These are phyloP conservation scores for Luzula sylvatica DNA, from an alignment of 176 grass and related monocot genomes.

Conservation along the genomic window DNA sequence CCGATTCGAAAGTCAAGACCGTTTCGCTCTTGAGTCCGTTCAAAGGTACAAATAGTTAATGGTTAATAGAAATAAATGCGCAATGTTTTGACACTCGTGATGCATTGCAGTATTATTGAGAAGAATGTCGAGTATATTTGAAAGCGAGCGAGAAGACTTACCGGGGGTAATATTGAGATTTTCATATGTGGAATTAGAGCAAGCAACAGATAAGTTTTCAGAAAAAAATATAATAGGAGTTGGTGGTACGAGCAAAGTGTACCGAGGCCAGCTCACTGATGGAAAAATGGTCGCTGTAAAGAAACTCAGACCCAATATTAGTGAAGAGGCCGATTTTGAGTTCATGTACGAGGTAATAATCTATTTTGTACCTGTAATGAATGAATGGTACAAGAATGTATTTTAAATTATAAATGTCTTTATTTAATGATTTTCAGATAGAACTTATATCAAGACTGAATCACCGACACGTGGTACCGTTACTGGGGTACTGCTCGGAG, in stretches of 20 bases:
- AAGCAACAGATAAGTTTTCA: conserved; percentile 64
- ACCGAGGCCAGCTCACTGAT: conserved; percentile 55
- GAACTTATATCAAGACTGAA: conserved; percentile 89
- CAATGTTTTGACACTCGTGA: conserved; percentile 9
- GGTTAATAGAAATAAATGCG: not conserved
- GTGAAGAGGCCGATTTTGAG: conserved; percentile 52
- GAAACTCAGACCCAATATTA: conserved; percentile 63
- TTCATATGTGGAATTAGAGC: conserved; percentile 58
- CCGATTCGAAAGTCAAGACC: conserved; percentile 27
- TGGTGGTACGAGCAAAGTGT: conserved; percentile 78
- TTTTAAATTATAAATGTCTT: not conserved
- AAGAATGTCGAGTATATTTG: conserved; percentile 24
- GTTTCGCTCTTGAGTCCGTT: conserved; percentile 24
- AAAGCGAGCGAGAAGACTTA: conserved; percentile 24
- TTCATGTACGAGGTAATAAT: conserved; percentile 68
- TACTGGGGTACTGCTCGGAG: conserved; percentile 91
- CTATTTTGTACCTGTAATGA: not conserved
- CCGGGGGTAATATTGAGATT: conserved; percentile 55
- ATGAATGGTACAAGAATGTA: not conserved
- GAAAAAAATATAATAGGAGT: conserved; percentile 55
- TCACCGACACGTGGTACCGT: conserved; percentile 82
- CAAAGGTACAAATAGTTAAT: conserved; percentile 31
- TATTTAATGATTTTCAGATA: conserved; percentile 42
- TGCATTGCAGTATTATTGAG: conserved; percentile 42
- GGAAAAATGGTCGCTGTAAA: conserved; percentile 72